phyloP scores from a whole-genome alignment of 108 stramenopile genomes.

The Pseudonitzschia delicatissima region DNA sequence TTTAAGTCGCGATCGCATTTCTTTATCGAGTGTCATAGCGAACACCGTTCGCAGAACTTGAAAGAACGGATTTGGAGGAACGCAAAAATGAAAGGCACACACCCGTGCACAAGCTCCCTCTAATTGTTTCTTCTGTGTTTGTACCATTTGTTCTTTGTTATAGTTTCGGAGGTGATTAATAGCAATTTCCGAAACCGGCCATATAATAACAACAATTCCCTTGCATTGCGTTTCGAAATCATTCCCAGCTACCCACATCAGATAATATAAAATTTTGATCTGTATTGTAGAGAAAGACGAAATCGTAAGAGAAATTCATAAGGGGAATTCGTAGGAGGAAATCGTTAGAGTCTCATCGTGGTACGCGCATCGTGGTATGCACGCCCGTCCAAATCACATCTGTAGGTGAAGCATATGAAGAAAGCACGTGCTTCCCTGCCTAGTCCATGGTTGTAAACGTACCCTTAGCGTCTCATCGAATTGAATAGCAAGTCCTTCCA shows the following conservation, averaged over 20 bases:
- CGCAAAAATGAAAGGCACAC: slow-evolving; percentile 6
- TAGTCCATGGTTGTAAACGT: not conserved
- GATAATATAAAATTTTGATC: slow-evolving; percentile 5
- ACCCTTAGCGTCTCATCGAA: slow-evolving; percentile 1
- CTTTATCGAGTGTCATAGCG: not conserved
- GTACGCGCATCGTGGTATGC: too few relatives aligned
- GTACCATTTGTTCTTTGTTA: not conserved
- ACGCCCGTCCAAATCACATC: too few relatives aligned
- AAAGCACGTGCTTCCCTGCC: too few relatives aligned
- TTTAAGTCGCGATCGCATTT: not conserved
- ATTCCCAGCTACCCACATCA: not conserved
- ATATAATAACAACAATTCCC: slow-evolving; percentile 12
- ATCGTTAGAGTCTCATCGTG: too few relatives aligned
- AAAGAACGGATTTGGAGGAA: slow-evolving; percentile 4
- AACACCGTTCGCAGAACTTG: slow-evolving; percentile 7
- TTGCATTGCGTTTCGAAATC: slow-evolving; percentile 6
- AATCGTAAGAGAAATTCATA: not conserved
- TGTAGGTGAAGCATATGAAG: too few relatives aligned
- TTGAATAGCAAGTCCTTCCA: slow-evolving; percentile 10
- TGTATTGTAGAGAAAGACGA: not conserved
- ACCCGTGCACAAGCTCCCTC: not conserved
- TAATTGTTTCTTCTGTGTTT: not conserved
- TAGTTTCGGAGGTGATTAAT: not conserved
- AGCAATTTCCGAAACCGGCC: slow-evolving; percentile 4
- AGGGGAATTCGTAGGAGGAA: not conserved